Evolutionary conservation across 2,329 filamentous ascomycete genomes (phyloP).

Genomic region (Aspergillus sp.): DNA sequence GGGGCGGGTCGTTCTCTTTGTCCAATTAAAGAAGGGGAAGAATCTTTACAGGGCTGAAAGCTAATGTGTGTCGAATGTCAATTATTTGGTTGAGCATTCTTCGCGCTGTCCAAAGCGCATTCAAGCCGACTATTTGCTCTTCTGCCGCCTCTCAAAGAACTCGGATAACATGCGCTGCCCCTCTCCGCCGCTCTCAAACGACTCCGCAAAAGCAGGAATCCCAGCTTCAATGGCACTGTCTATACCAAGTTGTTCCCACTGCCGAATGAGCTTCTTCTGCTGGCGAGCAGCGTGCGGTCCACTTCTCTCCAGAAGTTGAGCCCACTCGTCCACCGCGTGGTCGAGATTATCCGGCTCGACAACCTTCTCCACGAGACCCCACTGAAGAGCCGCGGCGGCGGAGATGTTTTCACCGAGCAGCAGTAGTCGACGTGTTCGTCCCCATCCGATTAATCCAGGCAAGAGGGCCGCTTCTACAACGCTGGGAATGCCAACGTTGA

Average conservation of each 20-base stretch:
- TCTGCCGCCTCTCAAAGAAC: neutral
- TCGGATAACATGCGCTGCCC: constrained; percentile 1
- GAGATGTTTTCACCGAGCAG: constrained; percentile 37
- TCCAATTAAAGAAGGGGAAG: neutral
- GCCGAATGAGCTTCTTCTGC: constrained; percentile 33
- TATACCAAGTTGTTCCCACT: constrained; percentile 27
- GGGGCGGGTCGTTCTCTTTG: neutral
- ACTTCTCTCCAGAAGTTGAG: constrained; percentile 26
- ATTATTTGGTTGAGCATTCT: neutral
- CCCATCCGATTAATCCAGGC: constrained; percentile 39
- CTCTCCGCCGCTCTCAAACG: constrained; percentile 13
- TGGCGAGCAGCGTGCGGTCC: constrained; percentile 31
- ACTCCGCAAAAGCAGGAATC: constrained; percentile 26
- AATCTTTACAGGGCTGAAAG: constrained; percentile 5
- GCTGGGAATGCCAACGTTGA: constrained; percentile 36
- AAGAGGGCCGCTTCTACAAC: constrained; percentile 41
- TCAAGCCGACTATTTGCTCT: neutral
- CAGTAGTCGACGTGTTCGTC: constrained; percentile 35
- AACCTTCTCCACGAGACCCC: constrained; percentile 39
- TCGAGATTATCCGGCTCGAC: constrained; percentile 30
- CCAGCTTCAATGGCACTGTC: constrained; percentile 25
- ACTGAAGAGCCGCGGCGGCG: constrained; percentile 21
- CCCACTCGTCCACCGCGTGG: constrained; percentile 32
- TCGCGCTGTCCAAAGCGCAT: neutral
- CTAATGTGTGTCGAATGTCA: neutral